Conservation (phyloP, 495 filamentous ascomycete species). For the Trypethelium eluteriae region DNA sequence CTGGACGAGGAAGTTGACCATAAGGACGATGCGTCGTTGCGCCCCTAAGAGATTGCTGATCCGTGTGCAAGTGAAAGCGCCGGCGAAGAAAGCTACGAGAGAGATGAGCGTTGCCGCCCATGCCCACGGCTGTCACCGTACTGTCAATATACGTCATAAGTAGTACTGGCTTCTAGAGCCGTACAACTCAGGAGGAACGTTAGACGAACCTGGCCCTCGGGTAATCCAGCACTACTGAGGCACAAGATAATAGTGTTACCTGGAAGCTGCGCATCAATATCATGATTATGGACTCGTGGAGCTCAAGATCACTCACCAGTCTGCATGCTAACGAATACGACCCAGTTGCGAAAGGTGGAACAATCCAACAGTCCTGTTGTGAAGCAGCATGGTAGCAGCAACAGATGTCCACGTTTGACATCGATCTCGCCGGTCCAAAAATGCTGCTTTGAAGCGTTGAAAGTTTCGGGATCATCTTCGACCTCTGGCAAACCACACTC, state of each 20-base stretch:
- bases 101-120: slow-evolving; percentile 26
- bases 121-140: slow-evolving; percentile 15
- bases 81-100: slow-evolving; percentile 25
- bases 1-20: slow-evolving; percentile 43
- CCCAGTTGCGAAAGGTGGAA: slow-evolving; percentile 25
- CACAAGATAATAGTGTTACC: slow-evolving; percentile 30
- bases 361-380: slow-evolving; percentile 28
- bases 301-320: slow-evolving; percentile 19
- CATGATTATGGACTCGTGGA: neutral
- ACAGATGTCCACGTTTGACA: slow-evolving; percentile 22
- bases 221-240: slow-evolving; percentile 26
- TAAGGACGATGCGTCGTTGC: slow-evolving; percentile 31
- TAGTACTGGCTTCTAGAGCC: neutral
- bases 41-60: slow-evolving; percentile 17
- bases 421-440: slow-evolving; percentile 18
- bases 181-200: slow-evolving; percentile 3
- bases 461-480: slow-evolving; percentile 4
- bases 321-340: slow-evolving; percentile 31
- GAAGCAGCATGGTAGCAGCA: slow-evolving; percentile 25
- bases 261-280: slow-evolving; percentile 9
- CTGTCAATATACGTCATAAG: neutral
- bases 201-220: slow-evolving; percentile 12
- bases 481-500: slow-evolving; percentile 8
- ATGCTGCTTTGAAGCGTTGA: slow-evolving; percentile 11
- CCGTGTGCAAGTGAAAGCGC: slow-evolving; percentile 22